Evolutionary conservation across 116 monocot genomes (phyloP).

Genomic region (Cymodocea nodosa): DNA sequence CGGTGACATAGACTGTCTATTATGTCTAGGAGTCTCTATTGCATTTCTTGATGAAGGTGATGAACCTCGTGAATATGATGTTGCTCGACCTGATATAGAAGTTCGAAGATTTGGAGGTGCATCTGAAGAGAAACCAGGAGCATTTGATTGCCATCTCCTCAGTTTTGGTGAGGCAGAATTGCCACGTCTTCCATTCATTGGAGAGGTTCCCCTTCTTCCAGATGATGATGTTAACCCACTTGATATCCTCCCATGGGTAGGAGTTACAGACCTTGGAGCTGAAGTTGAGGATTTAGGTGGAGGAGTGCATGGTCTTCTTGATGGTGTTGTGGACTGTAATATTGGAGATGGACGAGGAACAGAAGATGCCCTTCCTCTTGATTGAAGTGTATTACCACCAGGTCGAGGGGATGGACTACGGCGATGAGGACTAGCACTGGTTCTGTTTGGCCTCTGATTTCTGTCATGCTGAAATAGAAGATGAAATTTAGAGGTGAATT

Average conservation of each 20-base stretch:
- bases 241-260: slow-evolving; percentile 41
- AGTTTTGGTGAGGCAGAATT: slow-evolving; percentile 74
- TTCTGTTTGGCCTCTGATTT: slow-evolving; percentile 36
- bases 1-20: slow-evolving; percentile 57
- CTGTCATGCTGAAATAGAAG: slow-evolving; percentile 34
- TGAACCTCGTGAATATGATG: slow-evolving; percentile 38
- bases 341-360: slow-evolving; percentile 33
- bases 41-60: slow-evolving; percentile 72
- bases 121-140: slow-evolving; percentile 61
- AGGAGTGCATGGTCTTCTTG: slow-evolving; percentile 42
- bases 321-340: slow-evolving; percentile 33
- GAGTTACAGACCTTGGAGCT: slow-evolving; percentile 53
- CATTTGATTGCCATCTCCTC: slow-evolving; percentile 42
- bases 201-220: slow-evolving; percentile 52
- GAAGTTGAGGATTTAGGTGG: slow-evolving; percentile 38
- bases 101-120: slow-evolving; percentile 77
- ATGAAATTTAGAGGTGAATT: neutral
- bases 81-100: slow-evolving; percentile 46
- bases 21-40: slow-evolving; percentile 17
- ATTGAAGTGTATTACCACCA: slow-evolving; percentile 21
- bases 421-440: slow-evolving; percentile 65
- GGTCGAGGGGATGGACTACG: slow-evolving; percentile 72
- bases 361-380: slow-evolving; percentile 48
- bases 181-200: slow-evolving; percentile 41
- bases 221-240: slow-evolving; percentile 25